Percentiles rank a stretch among this genome's conserved stretches.
Evolutionary conservation across 352 stramenopile species (phyloP).

Genomic region (Sclerospora graminicola): DNA sequence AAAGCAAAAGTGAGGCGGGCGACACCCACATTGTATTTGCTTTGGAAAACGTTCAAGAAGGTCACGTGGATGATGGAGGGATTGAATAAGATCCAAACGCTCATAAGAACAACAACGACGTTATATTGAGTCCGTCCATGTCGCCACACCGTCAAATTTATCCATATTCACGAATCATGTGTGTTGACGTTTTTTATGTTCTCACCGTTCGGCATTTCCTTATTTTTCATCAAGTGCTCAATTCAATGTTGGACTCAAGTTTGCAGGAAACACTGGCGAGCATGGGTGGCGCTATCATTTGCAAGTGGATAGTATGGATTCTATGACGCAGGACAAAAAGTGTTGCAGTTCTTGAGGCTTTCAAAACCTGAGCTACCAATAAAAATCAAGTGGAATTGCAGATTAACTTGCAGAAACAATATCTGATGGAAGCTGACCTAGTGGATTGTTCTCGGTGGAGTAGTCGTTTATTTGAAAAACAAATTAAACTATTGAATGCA

Average conservation of each 20-base stretch:
- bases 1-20: too few species aligned
- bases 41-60: too few species aligned
- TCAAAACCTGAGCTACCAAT: constrained; percentile 50
- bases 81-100: too few species aligned
- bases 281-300: constrained; percentile 46
- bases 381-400: constrained; percentile 46
- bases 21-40: too few species aligned
- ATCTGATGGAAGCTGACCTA: constrained; percentile 30
- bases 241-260: constrained; percentile 8
- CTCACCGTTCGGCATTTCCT: constrained; percentile 2
- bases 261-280: constrained; percentile 23
- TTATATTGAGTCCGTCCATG: too few species aligned
- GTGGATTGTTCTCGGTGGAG: constrained; percentile 49
- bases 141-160: too few species aligned
- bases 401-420: constrained; percentile 38
- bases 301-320: constrained; percentile 14
- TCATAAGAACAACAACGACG: too few species aligned
- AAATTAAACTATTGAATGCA: constrained; percentile 26
- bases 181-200: constrained; percentile 2
- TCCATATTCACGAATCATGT: too few species aligned
- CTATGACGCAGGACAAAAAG: constrained; percentile 7
- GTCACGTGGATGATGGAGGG: too few species aligned
- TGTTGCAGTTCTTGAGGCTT: constrained; percentile 42
- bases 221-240: too few species aligned
- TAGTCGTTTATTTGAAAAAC: constrained; percentile 24